Evolutionary conservation across 176 grass and related monocot species (phyloP), one percentile per base, ranked within the genome.

Genomic region (Paspalum vaginatum): DNA sequence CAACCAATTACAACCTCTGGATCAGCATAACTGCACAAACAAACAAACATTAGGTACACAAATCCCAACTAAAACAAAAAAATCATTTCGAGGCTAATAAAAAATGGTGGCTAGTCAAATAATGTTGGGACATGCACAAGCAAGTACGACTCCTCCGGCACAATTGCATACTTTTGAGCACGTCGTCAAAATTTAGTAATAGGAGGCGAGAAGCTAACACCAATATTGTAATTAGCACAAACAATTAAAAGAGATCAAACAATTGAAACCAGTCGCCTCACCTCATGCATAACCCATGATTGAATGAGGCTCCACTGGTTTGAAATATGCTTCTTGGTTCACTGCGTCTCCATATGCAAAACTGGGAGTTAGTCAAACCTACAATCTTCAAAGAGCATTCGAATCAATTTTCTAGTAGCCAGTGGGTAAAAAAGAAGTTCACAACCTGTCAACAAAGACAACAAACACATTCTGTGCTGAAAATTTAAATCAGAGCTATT

Each of bases 1-100:
- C 95, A 94, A 52, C 95, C 95, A 93, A 98, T 91, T 70, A 94
- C 75, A 75, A 92, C 92, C 46, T 98, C 95, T 56, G 92, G 95
- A 71, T 94, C 95, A 18, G 67, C 74, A 76, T 84, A 98, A 84
- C 95, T 98, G 57, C 26, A 87, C 42, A 71, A 61, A 32, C 32
- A 89, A 88, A 81, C 75, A n/a, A 77, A 78, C 62, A 87, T 56
- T 61, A 67, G 9, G 11, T 70, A 75, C 38, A 72, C 57, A 83
- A 61, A 38, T 59, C 47, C 18, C 38, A 81, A 63, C 9, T 26
- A 76, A 66, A 45, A 66, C 53, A 79, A 38, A 11, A 68, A 79
- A 55, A 56, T 60, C 15, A 71, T 65, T 50, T 63, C 56, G 38
- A 64, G 2, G 20, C 44, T 87, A 85, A 32, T 32, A 32, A 32